Base-by-base conservation (phyloP, 1,284 basidiomycete species). In the Sporisorium graminicola region DNA sequence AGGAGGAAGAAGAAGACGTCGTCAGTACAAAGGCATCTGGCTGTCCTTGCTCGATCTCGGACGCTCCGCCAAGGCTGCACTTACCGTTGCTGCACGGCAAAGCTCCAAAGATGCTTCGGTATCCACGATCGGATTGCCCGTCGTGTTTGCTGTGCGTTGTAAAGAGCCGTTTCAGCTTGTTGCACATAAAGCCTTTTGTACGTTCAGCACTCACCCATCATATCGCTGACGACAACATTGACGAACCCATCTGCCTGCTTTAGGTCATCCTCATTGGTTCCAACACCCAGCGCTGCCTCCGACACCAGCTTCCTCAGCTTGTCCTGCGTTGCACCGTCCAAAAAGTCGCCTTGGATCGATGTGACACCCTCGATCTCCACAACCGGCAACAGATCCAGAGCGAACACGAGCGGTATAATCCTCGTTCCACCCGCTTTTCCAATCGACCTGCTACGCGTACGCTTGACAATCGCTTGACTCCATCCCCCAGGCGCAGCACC, bases 401-500 rank as follows among this genome's bases (percentile, higher is more conserved):
- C 80, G 53, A 77, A 83, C 0, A 83, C 56, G 13, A 26, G 43
- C 22, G 33, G 13, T 13, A 22, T 47, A 13, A 29, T 20, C 13
- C 29, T 31, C 16, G 33, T 20, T 14, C 49, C 5, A 51, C 46
- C 57, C 20, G 42, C 50, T 16, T 56, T 56, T 7, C 35, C 44
- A 1, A 0, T 58, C 24, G 31, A 37, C 35, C 43, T 58, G 27
- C 22, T 26, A 6, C 56, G 63, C 12, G 56, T 60, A 0, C 73
- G 65, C 56, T 72, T 65, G 9, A 72, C 51, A 14, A 80, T 73
- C 7, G 78, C 80, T 40, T 83, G 82, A 49, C 72, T 78, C 82
- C 82, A 83, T 7, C 82, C 82, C 7, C 82, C 82, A 2, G 82
- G 82, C 1, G 82, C 82, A 31, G 82, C 82, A 5, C 82, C 82